These are phyloP conservation scores for Vishniacozyma victoriae DNA, from an alignment of 768 basidiomycete genomes.

Conservation along the genomic window DNA sequence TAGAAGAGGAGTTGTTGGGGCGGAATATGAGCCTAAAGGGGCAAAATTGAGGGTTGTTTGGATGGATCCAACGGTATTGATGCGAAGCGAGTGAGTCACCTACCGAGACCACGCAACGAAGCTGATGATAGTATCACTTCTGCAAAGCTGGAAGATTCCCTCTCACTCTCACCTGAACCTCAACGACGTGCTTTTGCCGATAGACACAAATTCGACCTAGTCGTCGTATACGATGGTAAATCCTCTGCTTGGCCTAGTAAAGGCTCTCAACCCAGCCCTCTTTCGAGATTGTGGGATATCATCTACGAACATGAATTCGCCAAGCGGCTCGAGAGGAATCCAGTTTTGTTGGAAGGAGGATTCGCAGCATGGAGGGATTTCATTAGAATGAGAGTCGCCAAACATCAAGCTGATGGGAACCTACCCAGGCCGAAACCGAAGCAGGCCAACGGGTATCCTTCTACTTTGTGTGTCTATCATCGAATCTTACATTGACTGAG, in stretches of 20 bases:
- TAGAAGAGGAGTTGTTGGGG: conserved; percentile 63
- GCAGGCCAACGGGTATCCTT: conserved; percentile 8
- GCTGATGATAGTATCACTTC: conserved; percentile 61
- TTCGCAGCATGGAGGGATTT: conserved; percentile 68
- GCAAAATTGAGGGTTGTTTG: conserved; percentile 55
- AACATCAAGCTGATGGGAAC: conserved; percentile 24
- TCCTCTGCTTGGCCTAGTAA: conserved; percentile 53
- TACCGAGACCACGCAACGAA: background rate
- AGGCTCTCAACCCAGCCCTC: conserved; percentile 53
- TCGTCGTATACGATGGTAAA: conserved; percentile 70
- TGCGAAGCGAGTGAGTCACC: conserved; percentile 60
- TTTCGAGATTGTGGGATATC: conserved; percentile 59
- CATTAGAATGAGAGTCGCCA: conserved; percentile 49
- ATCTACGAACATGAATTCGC: conserved; percentile 68
- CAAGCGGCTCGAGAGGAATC: conserved; percentile 60
- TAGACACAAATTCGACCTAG: conserved; percentile 79
- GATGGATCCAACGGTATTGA: conserved; percentile 72
- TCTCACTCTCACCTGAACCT: conserved; percentile 62
- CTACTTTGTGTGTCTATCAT: too few species aligned
- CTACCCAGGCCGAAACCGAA: conserved; percentile 7
- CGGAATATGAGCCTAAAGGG: conserved; percentile 50
- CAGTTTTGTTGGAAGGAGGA: conserved; percentile 79
- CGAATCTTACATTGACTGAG: too few species aligned
- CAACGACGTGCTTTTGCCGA: conserved; percentile 73
- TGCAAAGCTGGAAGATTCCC: conserved; percentile 64